Evolutionary conservation across 2,329 filamentous ascomycete species (phyloP).

Genomic region (Fusarium sp.): DNA sequence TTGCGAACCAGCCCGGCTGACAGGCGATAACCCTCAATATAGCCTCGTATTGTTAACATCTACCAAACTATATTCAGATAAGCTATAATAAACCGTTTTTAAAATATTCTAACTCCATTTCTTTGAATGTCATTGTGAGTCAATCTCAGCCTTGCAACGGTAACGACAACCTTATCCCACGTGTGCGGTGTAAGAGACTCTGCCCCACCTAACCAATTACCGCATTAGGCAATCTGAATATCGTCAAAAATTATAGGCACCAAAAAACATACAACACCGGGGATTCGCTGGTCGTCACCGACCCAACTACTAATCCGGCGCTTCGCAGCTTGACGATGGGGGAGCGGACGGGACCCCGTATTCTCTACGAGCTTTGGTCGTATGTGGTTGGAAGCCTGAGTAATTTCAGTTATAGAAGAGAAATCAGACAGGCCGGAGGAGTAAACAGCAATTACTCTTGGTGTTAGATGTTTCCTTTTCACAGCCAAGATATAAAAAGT

Average conservation of each 20-base stretch:
- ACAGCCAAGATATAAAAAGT: neutral
- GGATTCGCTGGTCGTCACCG: constrained; percentile 26
- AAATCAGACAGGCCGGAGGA: no score
- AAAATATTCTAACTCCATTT: no score
- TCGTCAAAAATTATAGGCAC: neutral
- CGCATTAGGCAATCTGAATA: neutral
- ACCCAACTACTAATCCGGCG: constrained; percentile 20
- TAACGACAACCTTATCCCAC: neutral
- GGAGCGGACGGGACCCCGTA: constrained; percentile 21
- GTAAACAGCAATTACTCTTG: no score
- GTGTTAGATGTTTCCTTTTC: no score
- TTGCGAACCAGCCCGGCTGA: neutral
- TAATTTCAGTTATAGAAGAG: rapidly evolving
- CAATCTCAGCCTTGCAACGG: neutral
- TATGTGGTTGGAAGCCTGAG: neutral
- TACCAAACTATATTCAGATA: neutral
- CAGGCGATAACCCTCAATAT: neutral
- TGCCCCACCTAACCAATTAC: neutral
- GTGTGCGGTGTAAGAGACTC: neutral
- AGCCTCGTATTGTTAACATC: neutral
- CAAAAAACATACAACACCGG: constrained; percentile 27
- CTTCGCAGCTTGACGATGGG: constrained; percentile 17
- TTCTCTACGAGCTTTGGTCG: constrained; percentile 23
- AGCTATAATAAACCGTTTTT: neutral
- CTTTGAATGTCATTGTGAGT: neutral